Base-by-base conservation (phyloP, 176 grass and related monocot species). In the Triticum monococcum region DNA sequence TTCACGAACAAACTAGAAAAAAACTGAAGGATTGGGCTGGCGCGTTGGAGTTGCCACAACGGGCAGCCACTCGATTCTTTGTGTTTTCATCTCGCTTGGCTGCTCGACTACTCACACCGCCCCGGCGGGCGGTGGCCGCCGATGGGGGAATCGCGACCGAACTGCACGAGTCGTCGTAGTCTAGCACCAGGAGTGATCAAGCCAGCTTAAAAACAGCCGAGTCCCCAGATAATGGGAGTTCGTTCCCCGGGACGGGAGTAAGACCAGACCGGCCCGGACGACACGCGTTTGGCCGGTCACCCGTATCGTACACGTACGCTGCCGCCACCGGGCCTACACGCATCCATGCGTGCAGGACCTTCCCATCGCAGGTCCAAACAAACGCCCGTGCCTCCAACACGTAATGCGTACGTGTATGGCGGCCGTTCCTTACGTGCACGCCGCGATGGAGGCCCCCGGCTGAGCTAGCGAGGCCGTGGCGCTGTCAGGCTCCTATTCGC, bases 381-480 rank as follows among this genome's bases (percentile, higher is more conserved):
- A 23, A 62, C 0, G 4, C 16, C 50, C 16, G 50, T 14, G 10
- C 68, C 32, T 23, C 68, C 68, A 72, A 23, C 38, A 13, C 37
- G 68, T 71, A 40, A 22, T 22, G 6, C 4, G 30, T 65, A 67
- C 77, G 77, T 80, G 85, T 86, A 59, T 63, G 85, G 77, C 32
- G 76, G 1, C 59, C 16, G 43, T 25, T 4, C 5, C 28, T 80
- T 86, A 11, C 69, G 69, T 72, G 5, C 76, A 72, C 69, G 66
- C 50, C 4, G 22, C 62, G 7, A 28, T 18, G 46, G 75, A 68
- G 35, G 68, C 22, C 38, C 35, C 35, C 33, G 22, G 72, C 41
- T 26, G 22, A 72, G 36, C 9, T 12, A 72, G 68, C 68, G 5
- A 24, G 32, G 16, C 13, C 64, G 22, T 69, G 85, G 37, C 52